A percentile compares a stretch with the other conserved stretches of the same genome.
phyloP scores from a whole-genome alignment of 1,139 yeast species.

The Protomyces arabidopsidicola region DNA sequence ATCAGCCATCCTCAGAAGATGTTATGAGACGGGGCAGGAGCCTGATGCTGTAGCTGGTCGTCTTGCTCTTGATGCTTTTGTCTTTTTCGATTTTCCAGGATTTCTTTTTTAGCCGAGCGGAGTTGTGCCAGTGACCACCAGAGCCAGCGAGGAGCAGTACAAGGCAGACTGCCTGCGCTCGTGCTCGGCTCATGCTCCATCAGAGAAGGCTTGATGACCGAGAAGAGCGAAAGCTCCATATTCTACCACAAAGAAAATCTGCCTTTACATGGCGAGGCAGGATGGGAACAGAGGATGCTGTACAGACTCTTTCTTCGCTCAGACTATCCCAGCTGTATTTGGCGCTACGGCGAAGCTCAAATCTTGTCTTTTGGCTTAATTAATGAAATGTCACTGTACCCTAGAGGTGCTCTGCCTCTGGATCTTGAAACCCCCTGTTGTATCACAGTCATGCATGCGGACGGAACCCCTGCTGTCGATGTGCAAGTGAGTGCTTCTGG shows the following conservation, averaged over 20 bases:
- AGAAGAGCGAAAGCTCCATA: too few species aligned
- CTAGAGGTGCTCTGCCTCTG: constrained; percentile 19
- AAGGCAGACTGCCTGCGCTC: too few species aligned
- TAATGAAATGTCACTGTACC: constrained; percentile 33
- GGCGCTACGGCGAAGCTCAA: background rate
- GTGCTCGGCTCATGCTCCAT: too few species aligned
- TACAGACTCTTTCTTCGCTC: constrained; percentile 13
- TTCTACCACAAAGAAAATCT: constrained; percentile 9
- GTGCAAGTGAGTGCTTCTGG: background rate
- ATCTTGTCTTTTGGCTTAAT: constrained; percentile 29
- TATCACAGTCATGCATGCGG: background rate
- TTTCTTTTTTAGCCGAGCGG: background rate
- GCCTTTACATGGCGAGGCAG: constrained; percentile 4
- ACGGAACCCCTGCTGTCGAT: background rate
- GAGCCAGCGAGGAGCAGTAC: background rate
- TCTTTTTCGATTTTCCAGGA: background rate
- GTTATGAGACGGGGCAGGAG: too few species aligned
- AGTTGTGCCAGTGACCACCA: background rate
- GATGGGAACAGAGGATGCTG: constrained; percentile 22
- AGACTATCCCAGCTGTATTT: constrained; percentile 13
- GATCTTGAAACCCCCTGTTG: background rate
- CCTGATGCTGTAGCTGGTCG: too few species aligned
- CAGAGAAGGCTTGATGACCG: too few species aligned
- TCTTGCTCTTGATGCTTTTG: background rate
- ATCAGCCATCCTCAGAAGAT: background rate